Conservation (phyloP, 257 asterid genomes). For the Petunia secreta region DNA sequence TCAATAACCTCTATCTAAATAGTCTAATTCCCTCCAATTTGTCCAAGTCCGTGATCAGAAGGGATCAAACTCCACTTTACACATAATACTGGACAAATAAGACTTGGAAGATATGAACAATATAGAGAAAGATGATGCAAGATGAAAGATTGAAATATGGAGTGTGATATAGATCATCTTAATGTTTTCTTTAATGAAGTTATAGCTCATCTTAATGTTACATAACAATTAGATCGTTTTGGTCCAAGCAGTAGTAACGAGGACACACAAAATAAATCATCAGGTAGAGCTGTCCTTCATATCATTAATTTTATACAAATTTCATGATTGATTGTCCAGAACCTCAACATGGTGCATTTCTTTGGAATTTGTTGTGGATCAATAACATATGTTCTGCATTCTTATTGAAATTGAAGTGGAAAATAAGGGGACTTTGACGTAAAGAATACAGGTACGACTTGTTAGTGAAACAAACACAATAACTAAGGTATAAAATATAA, state of each 20-base stretch:
- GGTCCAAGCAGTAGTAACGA: not conserved
- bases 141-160: not conserved
- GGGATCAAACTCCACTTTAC: too few relatives aligned
- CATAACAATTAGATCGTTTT: not conserved
- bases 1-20: too few relatives aligned
- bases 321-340: not conserved
- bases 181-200: not conserved
- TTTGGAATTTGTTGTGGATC: conserved; percentile 9
- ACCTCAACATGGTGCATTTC: conserved; percentile 3
- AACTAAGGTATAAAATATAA: conserved; percentile 32
- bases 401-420: not conserved
- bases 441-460: not conserved
- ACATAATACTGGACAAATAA: too few relatives aligned
- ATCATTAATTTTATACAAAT: not conserved
- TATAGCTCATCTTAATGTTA: not conserved
- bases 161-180: not conserved
- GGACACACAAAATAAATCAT: conserved; percentile 1
- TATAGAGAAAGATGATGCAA: too few relatives aligned
- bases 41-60: too few relatives aligned
- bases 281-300: not conserved
- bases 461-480: conserved; percentile 22
- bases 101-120: too few relatives aligned
- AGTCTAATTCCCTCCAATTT: too few relatives aligned
- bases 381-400: conserved; percentile 9
- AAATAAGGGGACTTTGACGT: not conserved